Evolutionary conservation across 106 monocot genomes (phyloP).

Genomic region (Gastrodia elata): DNA sequence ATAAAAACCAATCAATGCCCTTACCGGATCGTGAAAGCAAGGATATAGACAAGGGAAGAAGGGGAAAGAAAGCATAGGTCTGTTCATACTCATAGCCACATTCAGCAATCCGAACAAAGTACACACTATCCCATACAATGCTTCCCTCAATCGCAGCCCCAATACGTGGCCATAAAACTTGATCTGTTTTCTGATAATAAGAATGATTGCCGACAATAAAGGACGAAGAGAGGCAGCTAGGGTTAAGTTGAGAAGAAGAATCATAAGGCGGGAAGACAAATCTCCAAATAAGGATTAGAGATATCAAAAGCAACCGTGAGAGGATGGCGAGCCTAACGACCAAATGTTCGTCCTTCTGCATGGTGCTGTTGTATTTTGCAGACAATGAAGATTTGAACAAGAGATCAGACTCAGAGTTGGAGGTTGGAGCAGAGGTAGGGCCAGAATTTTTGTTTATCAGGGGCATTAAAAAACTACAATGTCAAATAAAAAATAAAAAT

Average conservation of each 20-base stretch:
- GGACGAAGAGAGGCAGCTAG: conserved; percentile 47
- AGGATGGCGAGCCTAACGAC: conserved; percentile 38
- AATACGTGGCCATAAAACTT: conserved; percentile 23
- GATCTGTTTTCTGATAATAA: background rate
- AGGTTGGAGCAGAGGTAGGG: too few species aligned
- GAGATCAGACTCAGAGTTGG: background rate
- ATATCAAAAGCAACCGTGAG: conserved; percentile 61
- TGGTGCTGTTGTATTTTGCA: background rate
- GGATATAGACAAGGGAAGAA: conserved; percentile 44
- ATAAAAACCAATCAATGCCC: background rate
- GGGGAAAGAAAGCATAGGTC: conserved; percentile 79
- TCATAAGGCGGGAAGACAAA: conserved; percentile 75
- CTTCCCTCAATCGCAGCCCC: conserved; percentile 52
- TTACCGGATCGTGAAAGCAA: conserved; percentile 60
- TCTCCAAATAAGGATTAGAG: conserved; percentile 38
- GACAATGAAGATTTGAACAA: background rate
- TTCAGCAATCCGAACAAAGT: conserved; percentile 80
- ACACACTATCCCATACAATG: conserved; percentile 87
- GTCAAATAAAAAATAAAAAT: too few species aligned
- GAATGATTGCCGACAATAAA: background rate
- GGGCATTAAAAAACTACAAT: too few species aligned
- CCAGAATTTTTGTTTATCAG: too few species aligned
- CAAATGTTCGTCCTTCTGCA: conserved; percentile 2
- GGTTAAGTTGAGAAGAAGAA: conserved; percentile 82
- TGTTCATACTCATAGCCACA: conserved; percentile 99